Evolutionary conservation across 2,329 filamentous ascomycete genomes (phyloP).

Genomic region (Aurifilum marmelostoma): DNA sequence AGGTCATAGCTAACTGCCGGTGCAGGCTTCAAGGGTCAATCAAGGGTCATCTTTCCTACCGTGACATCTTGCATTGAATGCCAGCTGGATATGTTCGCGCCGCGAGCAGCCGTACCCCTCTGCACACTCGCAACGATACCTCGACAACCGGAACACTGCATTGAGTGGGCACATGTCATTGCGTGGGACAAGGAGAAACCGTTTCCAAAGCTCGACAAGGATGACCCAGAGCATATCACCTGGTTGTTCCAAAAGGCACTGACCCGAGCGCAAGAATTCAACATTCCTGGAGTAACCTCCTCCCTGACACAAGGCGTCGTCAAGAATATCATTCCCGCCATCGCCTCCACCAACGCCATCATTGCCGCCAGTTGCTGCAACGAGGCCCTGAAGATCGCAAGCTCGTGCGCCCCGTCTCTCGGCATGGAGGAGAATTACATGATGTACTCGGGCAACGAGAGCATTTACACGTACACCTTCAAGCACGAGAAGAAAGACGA

Average conservation of each 20-base stretch:
- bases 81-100: conserved; percentile 97
- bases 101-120: conserved; percentile 92
- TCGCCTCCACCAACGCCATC: conserved; percentile 96
- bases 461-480: conserved; percentile 97
- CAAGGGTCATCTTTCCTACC: conserved; percentile 87
- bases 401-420: conserved; percentile 77
- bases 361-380: conserved; percentile 96
- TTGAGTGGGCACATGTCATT: conserved; percentile 98
- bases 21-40: conserved; percentile 91
- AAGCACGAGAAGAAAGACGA: conserved; percentile 92
- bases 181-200: conserved; percentile 90
- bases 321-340: conserved; percentile 99
- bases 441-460: conserved; percentile 98
- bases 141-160: conserved; percentile 94
- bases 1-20: conserved; percentile 14
- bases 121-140: conserved; percentile 97
- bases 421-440: conserved; percentile 88
- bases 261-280: conserved; percentile 80
- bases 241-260: conserved; percentile 92
- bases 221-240: conserved; percentile 95
- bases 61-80: conserved; percentile 97
- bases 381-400: conserved; percentile 93
- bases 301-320: conserved; percentile 95
- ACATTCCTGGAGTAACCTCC: conserved; percentile 91
- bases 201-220: conserved; percentile 86